Evolutionary conservation across 805 yeast species (phyloP).

Genomic region (Yarrowia phangngaensis): DNA sequence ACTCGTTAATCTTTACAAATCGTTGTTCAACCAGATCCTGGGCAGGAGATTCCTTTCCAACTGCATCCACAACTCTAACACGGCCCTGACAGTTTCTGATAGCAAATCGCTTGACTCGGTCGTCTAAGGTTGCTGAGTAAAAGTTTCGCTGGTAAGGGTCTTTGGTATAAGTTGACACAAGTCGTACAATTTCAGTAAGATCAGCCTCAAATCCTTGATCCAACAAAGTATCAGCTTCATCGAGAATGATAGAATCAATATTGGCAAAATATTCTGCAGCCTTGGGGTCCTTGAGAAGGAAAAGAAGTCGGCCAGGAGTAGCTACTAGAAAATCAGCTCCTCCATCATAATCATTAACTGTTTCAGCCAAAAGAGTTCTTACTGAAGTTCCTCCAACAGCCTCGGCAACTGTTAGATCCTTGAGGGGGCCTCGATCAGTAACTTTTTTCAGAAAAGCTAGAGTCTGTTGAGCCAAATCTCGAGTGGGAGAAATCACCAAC

Average conservation of each 20-base stretch:
- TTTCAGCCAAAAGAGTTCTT: conserved; percentile 32
- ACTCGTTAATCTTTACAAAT: conserved; percentile 50
- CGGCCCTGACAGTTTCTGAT: conserved; percentile 42
- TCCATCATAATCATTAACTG: conserved; percentile 35
- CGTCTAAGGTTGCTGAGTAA: conserved; percentile 85
- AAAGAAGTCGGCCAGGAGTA: conserved; percentile 83
- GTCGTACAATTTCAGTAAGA: conserved; percentile 54
- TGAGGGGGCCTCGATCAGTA: conserved; percentile 39
- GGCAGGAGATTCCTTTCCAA: conserved; percentile 68
- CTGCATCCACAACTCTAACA: conserved; percentile 57
- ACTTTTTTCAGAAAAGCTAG: conserved; percentile 57
- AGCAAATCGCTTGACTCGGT: conserved; percentile 64
- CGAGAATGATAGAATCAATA: conserved; percentile 67
- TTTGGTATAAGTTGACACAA: conserved; percentile 42
- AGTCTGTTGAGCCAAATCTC: conserved; percentile 86
- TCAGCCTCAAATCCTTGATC: conserved; percentile 75
- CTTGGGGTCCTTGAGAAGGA: conserved; percentile 49
- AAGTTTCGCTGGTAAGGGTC: conserved; percentile 56
- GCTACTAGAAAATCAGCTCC: conserved; percentile 68
- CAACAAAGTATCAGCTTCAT: conserved; percentile 86
- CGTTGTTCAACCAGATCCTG: conserved; percentile 76
- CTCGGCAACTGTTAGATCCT: conserved; percentile 44
- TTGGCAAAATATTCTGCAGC: conserved; percentile 48
- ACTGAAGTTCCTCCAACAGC: conserved; percentile 63
- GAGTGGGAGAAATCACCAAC: conserved; percentile 79